Conservation (phyloP, 1,284 basidiomycete genomes). For the Puccinia coronata region DNA sequence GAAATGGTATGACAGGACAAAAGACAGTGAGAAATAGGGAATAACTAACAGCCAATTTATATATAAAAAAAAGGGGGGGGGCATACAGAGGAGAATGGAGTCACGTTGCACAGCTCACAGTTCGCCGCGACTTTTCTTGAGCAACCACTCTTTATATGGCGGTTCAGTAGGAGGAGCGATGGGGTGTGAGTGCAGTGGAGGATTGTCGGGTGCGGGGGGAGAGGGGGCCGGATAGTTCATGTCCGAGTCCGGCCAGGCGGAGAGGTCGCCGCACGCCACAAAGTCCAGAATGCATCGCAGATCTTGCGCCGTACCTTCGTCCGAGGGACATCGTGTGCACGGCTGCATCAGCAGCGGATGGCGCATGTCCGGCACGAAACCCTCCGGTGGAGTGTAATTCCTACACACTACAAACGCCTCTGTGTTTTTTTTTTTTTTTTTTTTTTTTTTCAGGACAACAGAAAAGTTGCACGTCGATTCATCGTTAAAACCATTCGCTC, state of each 20-base stretch:
- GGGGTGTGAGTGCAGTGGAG: not conserved
- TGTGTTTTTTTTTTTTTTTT: too few species aligned
- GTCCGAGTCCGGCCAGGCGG: constrained; percentile 44
- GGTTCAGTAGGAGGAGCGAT: constrained; percentile 35
- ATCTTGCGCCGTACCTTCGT: constrained; percentile 42
- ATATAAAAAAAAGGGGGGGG: too few species aligned
- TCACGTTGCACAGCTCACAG: too few species aligned
- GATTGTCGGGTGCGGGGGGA: not conserved
- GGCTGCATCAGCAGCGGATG: constrained; percentile 55
- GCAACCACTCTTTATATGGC: constrained; percentile 28
- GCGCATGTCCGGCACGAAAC: constrained; percentile 54
- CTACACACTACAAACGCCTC: constrained; percentile 65
- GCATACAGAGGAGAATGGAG: too few species aligned
- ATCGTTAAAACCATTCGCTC: not conserved
- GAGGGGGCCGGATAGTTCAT: constrained; percentile 27
- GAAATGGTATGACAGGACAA: too few species aligned
- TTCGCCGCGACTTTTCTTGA: constrained; percentile 12
- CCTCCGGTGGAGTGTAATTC: constrained; percentile 60
- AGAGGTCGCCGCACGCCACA: constrained; percentile 57
- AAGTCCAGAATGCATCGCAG: constrained; percentile 56
- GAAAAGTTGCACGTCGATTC: constrained; percentile 27
- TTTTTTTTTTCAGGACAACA: too few species aligned
- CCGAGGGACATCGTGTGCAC: constrained; percentile 43
- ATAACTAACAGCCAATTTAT: too few species aligned
- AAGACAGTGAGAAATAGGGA: too few species aligned